Evolutionary conservation across 345 rosid species (phyloP).

Genomic region (Boechera stricta): DNA sequence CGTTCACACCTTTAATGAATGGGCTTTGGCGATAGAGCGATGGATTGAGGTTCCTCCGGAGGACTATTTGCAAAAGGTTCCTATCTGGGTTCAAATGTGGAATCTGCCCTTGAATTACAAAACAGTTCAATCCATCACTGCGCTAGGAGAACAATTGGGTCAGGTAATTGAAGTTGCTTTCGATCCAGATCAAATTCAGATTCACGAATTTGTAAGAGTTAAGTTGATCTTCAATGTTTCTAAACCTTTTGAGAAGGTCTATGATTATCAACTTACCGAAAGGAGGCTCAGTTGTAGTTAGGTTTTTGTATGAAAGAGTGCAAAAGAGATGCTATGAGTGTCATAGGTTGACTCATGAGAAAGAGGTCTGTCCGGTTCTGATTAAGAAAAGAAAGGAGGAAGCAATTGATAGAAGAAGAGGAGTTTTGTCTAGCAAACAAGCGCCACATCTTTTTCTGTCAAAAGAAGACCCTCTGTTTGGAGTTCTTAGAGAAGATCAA

Average conservation of each 20-base stretch:
- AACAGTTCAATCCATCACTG: background rate
- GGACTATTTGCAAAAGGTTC: background rate
- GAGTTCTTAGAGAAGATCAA: too few relatives aligned
- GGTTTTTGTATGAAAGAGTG: too few relatives aligned
- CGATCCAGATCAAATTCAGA: background rate
- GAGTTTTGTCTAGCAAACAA: too few relatives aligned
- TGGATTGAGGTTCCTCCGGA: background rate
- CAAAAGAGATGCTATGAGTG: too few relatives aligned
- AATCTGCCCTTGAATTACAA: background rate
- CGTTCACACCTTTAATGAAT: background rate
- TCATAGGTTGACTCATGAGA: too few relatives aligned
- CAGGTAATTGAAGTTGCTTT: background rate
- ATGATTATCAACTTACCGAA: too few relatives aligned
- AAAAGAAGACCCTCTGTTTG: too few relatives aligned
- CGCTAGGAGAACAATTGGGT: background rate
- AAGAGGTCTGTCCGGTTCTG: too few relatives aligned
- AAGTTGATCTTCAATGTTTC: background rate
- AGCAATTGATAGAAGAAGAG: too few relatives aligned
- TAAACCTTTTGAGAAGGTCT: background rate
- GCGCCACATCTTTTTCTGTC: too few relatives aligned
- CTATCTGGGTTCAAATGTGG: background rate
- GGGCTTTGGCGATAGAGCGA: background rate
- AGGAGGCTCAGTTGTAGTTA: too few relatives aligned
- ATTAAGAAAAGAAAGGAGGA: too few relatives aligned
- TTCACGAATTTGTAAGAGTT: background rate